Evolutionary conservation across 768 basidiomycete species (phyloP).

Genomic region (Dacryopinax primogenitus): DNA sequence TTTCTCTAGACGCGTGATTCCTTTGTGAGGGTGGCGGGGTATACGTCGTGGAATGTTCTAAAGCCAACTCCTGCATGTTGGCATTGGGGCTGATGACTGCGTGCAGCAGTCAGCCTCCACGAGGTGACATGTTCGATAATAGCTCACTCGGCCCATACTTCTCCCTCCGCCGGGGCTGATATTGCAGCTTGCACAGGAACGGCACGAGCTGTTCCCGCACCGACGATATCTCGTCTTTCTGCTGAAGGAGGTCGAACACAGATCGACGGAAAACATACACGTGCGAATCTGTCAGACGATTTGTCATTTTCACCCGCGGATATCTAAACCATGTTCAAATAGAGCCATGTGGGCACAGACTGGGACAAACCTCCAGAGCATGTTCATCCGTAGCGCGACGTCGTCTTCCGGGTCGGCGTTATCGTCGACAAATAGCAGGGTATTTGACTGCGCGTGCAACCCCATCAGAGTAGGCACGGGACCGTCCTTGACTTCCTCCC

Average conservation of each 20-base stretch:
- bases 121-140: not conserved
- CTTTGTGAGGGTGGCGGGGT: slow-evolving; percentile 19
- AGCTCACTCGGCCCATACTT: slow-evolving; percentile 15
- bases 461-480: slow-evolving; percentile 31
- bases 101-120: not conserved
- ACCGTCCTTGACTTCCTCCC: slow-evolving; percentile 15
- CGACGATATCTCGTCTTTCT: slow-evolving; percentile 62
- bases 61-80: slow-evolving; percentile 37
- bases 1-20: not conserved
- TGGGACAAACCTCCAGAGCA: slow-evolving; percentile 48
- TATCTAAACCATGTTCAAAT: slow-evolving; percentile 36
- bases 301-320: slow-evolving; percentile 55
- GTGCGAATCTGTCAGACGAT: slow-evolving; percentile 68
- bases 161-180: slow-evolving; percentile 29
- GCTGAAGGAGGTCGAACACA: slow-evolving; percentile 52
- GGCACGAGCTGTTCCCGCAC: slow-evolving; percentile 83
- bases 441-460: slow-evolving; percentile 54
- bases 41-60: slow-evolving; percentile 45
- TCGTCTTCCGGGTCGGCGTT: slow-evolving; percentile 57
- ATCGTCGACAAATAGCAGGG: slow-evolving; percentile 60
- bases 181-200: slow-evolving; percentile 80
- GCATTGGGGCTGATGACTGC: slow-evolving; percentile 38
- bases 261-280: slow-evolving; percentile 75
- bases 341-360: slow-evolving; percentile 12
- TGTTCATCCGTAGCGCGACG: slow-evolving; percentile 57